phyloP scores from a whole-genome alignment of 2,329 filamentous ascomycete genomes.

The Clonostachys chloroleuca region DNA sequence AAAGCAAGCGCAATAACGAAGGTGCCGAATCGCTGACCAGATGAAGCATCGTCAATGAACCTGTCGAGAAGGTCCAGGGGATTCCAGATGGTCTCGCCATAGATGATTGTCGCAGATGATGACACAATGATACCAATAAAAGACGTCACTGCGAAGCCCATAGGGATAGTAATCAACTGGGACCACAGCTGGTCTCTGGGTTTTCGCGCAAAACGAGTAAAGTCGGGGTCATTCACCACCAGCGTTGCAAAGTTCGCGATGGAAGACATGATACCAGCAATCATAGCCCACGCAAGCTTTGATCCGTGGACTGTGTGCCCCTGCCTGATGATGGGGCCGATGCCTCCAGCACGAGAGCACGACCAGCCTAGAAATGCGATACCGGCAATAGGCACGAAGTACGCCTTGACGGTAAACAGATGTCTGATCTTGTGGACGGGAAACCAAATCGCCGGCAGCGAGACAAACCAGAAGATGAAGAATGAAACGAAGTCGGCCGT shows the following conservation, averaged over 20 bases:
- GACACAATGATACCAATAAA: slow-evolving; percentile 81
- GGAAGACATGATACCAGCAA: slow-evolving; percentile 82
- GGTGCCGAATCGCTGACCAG: slow-evolving; percentile 67
- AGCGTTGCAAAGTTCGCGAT: slow-evolving; percentile 90
- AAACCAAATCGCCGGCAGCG: slow-evolving; percentile 82
- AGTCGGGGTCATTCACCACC: slow-evolving; percentile 80
- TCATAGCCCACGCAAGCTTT: slow-evolving; percentile 73
- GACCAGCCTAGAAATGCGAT: slow-evolving; percentile 87
- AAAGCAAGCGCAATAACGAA: slow-evolving; percentile 70
- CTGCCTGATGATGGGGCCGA: slow-evolving; percentile 78
- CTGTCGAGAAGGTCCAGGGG: slow-evolving; percentile 62
- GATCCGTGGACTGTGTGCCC: slow-evolving; percentile 59
- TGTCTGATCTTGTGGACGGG: slow-evolving; percentile 86
- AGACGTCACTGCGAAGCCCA: slow-evolving; percentile 72
- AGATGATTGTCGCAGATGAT: slow-evolving; percentile 67
- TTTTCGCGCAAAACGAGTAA: slow-evolving; percentile 75
- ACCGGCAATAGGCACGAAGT: slow-evolving; percentile 75
- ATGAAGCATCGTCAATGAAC: slow-evolving; percentile 66
- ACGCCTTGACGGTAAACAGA: slow-evolving; percentile 86
- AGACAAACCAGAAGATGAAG: slow-evolving; percentile 80
- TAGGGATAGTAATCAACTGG: slow-evolving; percentile 70
- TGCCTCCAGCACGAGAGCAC: slow-evolving; percentile 73
- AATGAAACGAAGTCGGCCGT: slow-evolving; percentile 77
- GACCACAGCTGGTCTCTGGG: slow-evolving; percentile 76
- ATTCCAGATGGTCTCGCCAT: slow-evolving; percentile 66